Base-by-base conservation (phyloP, 805 yeast species). In the Ogataea dorogensis region DNA sequence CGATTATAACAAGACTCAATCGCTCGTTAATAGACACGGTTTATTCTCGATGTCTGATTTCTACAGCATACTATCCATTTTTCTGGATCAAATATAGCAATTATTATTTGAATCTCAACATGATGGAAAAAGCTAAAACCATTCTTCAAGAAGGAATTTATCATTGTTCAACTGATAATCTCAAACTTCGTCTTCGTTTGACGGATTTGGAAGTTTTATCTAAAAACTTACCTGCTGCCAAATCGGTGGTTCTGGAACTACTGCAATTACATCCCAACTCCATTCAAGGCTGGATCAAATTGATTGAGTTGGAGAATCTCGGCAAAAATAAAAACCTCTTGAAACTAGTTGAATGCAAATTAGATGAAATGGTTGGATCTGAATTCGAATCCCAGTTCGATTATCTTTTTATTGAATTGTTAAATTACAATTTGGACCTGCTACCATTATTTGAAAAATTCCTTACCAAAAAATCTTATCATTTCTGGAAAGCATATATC, bases 1-100 rank as follows among this genome's bases (percentile, higher is more conserved):
- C 50, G 12, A 25, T 36, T 1, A 33, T 47, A 10, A 45, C 47
- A 4, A 41, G 38, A 24, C 49, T 54, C 17, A 52, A 54, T 34
- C 39, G 42, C 5, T 34, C 53, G 25, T 53, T 55, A 19, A 46
- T 59, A 5, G 51, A 49, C 10, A 63, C 68, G 10, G 47, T 60
- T 0, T 79, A 72, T 43, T 74, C 73, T 34, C 50, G 86, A 40
- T 70, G 77, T 24, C 42, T 77, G 5, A 59, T 72, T 3, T 46
- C 68, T 2, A 64, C 75, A 1, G 68, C 73, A 1, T 49, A 56
- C n/a, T 70, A 74, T 43, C 63, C 69, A 0, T 52, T 50, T 15
- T 62, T 77, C 25, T 78, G 82, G 78, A 45, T 73, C 10, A 70
- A 70, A 36, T 74, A 67, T 45, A 56, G 73, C 1, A 65, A 75